A percentile compares a stretch with the other conserved stretches of the same genome.
phyloP scores from a whole-genome alignment of 2,329 filamentous ascomycete species.

The Peltaster fructicola region DNA sequence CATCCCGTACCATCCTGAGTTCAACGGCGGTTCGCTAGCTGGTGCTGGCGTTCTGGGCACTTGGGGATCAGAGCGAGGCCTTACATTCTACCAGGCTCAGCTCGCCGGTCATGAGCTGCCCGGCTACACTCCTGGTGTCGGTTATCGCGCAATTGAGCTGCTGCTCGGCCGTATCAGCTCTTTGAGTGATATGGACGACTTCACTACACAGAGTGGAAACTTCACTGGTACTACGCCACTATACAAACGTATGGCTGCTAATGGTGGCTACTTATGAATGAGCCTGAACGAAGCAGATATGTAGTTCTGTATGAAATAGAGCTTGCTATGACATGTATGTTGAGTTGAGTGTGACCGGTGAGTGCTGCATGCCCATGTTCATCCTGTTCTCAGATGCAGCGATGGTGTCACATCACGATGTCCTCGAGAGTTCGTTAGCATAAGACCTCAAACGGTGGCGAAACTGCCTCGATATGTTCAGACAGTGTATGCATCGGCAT shows the following conservation, averaged over 20 bases:
- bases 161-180: conserved; percentile 23
- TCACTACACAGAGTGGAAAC: conserved; percentile 10
- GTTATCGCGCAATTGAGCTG: conserved; percentile 25
- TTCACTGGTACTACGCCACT: conserved; percentile 8
- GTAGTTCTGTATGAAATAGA: too few relatives aligned
- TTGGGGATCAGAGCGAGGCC: conserved; percentile 26
- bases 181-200: conserved; percentile 15
- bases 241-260: conserved; percentile 2
- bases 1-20: conserved; percentile 27
- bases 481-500: too few relatives aligned
- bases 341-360: too few relatives aligned
- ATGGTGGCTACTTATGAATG: conserved; percentile 2
- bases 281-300: too few relatives aligned
- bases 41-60: conserved; percentile 25
- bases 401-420: too few relatives aligned
- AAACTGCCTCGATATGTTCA: too few relatives aligned
- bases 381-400: too few relatives aligned
- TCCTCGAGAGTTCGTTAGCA: too few relatives aligned
- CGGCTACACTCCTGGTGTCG: conserved; percentile 26
- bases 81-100: conserved; percentile 28
- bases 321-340: too few relatives aligned
- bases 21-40: conserved; percentile 21
- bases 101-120: conserved; percentile 27
- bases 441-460: too few relatives aligned
- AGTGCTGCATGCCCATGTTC: too few relatives aligned